Percentiles rank a stretch among this genome's conserved stretches.
These are phyloP conservation scores for Sporisorium sorghi DNA, from an alignment of 1,284 basidiomycete species.

Conservation along the genomic window DNA sequence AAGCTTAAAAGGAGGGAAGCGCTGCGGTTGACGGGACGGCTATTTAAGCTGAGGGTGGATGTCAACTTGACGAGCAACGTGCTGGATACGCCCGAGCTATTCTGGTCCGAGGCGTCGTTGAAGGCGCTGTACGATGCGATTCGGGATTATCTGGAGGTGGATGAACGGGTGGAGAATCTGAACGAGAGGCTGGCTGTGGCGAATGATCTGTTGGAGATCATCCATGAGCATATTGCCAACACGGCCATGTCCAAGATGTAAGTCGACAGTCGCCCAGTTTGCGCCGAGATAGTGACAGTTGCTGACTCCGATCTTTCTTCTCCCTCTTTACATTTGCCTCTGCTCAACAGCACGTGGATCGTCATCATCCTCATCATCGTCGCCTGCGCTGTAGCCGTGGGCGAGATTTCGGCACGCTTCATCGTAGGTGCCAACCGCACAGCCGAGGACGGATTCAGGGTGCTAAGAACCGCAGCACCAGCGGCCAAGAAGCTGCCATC, in stretches of 20 bases:
- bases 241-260: constrained; percentile 77
- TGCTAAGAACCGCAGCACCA: background rate
- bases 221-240: constrained; percentile 92
- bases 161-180: constrained; percentile 82
- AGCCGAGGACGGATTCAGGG: constrained; percentile 25
- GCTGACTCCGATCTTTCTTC: constrained; percentile 4
- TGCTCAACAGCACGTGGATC: constrained; percentile 77
- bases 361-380: constrained; percentile 93
- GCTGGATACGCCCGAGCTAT: constrained; percentile 89
- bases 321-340: background rate
- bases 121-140: constrained; percentile 92
- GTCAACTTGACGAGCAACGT: constrained; percentile 93
- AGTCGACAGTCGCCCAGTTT: constrained; percentile 5
- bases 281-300: too few relatives aligned
- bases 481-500: background rate
- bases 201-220: constrained; percentile 77
- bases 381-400: constrained; percentile 85
- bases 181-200: constrained; percentile 90
- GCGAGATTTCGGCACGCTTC: constrained; percentile 85
- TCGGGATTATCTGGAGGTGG: constrained; percentile 93
- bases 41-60: constrained; percentile 90
- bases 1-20: constrained; percentile 84
- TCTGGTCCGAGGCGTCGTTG: constrained; percentile 92
- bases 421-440: constrained; percentile 72
- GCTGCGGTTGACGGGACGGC: constrained; percentile 83